These are phyloP conservation scores for Candida verbasci DNA, from an alignment of 805 yeast genomes.

Conservation along the genomic window DNA sequence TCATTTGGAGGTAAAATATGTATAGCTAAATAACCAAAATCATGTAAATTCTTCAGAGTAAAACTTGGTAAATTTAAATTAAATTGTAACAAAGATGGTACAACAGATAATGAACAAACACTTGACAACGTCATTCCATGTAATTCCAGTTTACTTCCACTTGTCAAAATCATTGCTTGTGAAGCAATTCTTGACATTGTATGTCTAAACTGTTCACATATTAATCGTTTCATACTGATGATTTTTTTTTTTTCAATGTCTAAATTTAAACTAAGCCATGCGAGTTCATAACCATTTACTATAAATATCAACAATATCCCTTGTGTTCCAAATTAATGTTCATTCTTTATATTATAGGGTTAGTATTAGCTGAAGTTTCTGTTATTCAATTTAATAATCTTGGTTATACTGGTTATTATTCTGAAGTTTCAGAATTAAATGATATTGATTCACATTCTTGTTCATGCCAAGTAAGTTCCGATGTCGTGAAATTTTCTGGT, in stretches of 20 bases:
- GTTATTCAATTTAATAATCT: constrained; percentile 47
- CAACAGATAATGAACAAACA: constrained; percentile 73
- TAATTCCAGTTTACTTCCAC: constrained; percentile 22
- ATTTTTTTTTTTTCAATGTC: too few relatives aligned
- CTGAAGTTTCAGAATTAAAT: constrained; percentile 41
- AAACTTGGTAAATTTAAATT: constrained; percentile 83
- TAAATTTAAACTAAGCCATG: not conserved
- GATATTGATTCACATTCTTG: constrained; percentile 38
- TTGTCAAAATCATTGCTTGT: constrained; percentile 42
- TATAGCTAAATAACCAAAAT: constrained; percentile 55
- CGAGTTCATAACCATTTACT: too few relatives aligned
- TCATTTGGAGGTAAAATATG: constrained; percentile 67
- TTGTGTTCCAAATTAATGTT: not conserved
- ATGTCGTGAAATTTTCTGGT: constrained; percentile 48
- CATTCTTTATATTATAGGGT: not conserved
- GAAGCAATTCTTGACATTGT: constrained; percentile 36
- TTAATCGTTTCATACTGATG: too few relatives aligned
- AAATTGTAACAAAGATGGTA: constrained; percentile 82
- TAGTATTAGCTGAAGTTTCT: constrained; percentile 6
- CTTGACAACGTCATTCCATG: constrained; percentile 87
- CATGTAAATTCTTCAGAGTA: constrained; percentile 65
- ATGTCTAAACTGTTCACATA: constrained; percentile 18
- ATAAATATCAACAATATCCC: constrained; percentile 2
- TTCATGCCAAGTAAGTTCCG: constrained; percentile 37
- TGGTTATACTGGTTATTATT: constrained; percentile 53